Conservation (phyloP, 495 filamentous ascomycete species). For the Aspergillus sparsus region DNA sequence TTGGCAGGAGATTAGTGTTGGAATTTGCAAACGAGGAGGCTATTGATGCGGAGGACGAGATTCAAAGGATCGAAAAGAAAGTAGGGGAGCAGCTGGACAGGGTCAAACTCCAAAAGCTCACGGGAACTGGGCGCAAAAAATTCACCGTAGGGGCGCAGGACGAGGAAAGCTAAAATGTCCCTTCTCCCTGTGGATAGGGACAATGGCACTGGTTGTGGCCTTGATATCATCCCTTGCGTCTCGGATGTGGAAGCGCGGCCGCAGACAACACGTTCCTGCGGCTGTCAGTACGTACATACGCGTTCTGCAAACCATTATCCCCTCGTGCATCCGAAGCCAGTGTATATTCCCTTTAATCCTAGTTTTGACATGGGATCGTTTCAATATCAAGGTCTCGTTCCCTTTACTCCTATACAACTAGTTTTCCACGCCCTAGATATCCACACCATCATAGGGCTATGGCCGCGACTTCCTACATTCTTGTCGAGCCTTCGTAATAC, state of each 20-base stretch:
- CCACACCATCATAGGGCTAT: slow-evolving; percentile 22
- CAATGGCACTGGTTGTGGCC: slow-evolving; percentile 19
- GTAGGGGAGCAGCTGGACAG: slow-evolving; percentile 82
- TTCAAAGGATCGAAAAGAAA: slow-evolving; percentile 94
- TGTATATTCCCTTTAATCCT: slow-evolving; percentile 24
- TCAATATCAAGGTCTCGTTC: slow-evolving; percentile 26
- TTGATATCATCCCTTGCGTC: slow-evolving; percentile 43
- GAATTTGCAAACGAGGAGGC: slow-evolving; percentile 86
- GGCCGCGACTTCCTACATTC: slow-evolving; percentile 42
- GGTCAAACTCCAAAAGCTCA: slow-evolving; percentile 84
- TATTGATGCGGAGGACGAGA: slow-evolving; percentile 90
- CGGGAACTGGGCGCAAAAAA: slow-evolving; percentile 78
- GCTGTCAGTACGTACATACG: slow-evolving; percentile 43
- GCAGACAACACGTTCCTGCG: slow-evolving; percentile 40
- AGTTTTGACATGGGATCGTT: slow-evolving; percentile 20
- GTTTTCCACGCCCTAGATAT: slow-evolving; percentile 26
- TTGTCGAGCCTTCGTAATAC: slow-evolving; percentile 24
- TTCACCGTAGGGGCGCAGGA: slow-evolving; percentile 77
- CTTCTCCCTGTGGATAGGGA: slow-evolving; percentile 41
- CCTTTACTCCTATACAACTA: slow-evolving; percentile 26
- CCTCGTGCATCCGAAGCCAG: slow-evolving; percentile 32
- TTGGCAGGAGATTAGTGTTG: slow-evolving; percentile 83
- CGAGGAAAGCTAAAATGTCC: slow-evolving; percentile 57
- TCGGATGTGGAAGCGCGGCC: slow-evolving; percentile 17
- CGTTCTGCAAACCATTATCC: slow-evolving; percentile 29